Evolutionary conservation across 768 basidiomycete species (phyloP).

Genomic region (Mycena indigotica): DNA sequence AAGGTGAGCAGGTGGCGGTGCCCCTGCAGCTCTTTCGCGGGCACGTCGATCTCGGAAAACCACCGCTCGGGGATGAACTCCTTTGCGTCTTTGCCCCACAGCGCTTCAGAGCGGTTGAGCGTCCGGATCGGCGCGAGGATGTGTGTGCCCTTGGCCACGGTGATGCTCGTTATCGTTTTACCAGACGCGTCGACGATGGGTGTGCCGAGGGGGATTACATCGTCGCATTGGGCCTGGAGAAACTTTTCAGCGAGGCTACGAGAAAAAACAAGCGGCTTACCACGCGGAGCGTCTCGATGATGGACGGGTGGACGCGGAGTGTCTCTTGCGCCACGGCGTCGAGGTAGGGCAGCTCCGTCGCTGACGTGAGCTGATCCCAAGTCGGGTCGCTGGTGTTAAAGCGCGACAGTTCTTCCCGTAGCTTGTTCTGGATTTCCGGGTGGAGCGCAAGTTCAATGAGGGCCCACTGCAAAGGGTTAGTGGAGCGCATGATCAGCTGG

Average conservation of each 20-base stretch:
- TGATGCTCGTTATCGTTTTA: slow-evolving; percentile 38
- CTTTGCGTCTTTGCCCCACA: slow-evolving; percentile 65
- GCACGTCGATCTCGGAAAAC: slow-evolving; percentile 41
- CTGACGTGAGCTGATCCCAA: slow-evolving; percentile 47
- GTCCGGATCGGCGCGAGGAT: slow-evolving; percentile 45
- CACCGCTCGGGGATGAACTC: slow-evolving; percentile 68
- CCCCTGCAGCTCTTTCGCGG: slow-evolving; percentile 47
- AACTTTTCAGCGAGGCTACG: background rate
- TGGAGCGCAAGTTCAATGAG: slow-evolving; percentile 55
- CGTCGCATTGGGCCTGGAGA: slow-evolving; percentile 50
- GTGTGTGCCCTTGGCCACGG: slow-evolving; percentile 49
- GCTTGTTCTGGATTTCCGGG: slow-evolving; percentile 45
- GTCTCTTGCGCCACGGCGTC: slow-evolving; percentile 53
- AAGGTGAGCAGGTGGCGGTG: slow-evolving; percentile 55
- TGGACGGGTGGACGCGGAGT: slow-evolving; percentile 47
- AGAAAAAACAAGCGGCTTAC: slow-evolving; percentile 34
- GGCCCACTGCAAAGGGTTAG: slow-evolving; percentile 55
- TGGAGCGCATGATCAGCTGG: too few relatives aligned
- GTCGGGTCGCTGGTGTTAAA: slow-evolving; percentile 49
- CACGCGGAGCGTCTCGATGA: slow-evolving; percentile 37
- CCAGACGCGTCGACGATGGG: slow-evolving; percentile 50
- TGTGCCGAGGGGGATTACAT: slow-evolving; percentile 55
- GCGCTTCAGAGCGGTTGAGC: slow-evolving; percentile 50
- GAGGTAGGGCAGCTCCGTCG: slow-evolving; percentile 57
- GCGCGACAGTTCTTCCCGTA: slow-evolving; percentile 51